Conservation (phyloP, 352 stramenopile genomes). For the Pseudoperonospora humuli region DNA sequence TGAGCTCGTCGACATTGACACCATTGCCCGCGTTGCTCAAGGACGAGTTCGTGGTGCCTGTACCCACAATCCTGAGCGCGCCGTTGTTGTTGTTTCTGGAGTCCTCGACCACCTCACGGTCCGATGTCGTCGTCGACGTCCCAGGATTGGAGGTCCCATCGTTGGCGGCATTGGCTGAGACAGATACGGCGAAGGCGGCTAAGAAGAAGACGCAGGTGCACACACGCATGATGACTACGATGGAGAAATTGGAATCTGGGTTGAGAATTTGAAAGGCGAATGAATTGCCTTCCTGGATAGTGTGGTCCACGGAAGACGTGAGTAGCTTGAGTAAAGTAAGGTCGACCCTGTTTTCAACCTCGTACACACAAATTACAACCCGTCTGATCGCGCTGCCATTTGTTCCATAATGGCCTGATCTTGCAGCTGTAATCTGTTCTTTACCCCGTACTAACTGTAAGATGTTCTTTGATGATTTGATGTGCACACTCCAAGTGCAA, state of each 20-base stretch:
- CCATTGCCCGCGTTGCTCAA: conserved; percentile 13
- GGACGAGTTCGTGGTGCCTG: conserved; percentile 19
- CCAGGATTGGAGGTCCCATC: conserved; percentile 10
- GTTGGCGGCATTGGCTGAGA: conserved; percentile 12
- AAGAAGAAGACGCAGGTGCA: conserved; percentile 15
- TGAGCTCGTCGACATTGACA: conserved; percentile 8
- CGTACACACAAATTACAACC: no score
- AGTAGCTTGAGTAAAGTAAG: background rate
- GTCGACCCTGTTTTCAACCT: no score
- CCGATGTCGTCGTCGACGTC: background rate
- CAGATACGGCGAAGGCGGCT: conserved; percentile 8
- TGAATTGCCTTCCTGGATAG: no score
- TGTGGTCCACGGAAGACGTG: background rate
- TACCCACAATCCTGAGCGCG: no score
- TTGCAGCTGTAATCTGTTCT: no score
- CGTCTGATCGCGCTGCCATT: no score
- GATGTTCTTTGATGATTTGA: no score
- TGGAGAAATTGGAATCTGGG: conserved; percentile 5
- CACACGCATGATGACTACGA: conserved; percentile 13
- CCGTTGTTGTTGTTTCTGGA: conserved; percentile 11
- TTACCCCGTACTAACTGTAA: no score
- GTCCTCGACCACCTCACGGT: no score
- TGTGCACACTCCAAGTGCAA: no score
- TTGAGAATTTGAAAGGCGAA: no score
- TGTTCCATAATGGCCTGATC: no score